phyloP scores from a whole-genome alignment of 805 yeast species.

The Metschnikowia koreensis region DNA sequence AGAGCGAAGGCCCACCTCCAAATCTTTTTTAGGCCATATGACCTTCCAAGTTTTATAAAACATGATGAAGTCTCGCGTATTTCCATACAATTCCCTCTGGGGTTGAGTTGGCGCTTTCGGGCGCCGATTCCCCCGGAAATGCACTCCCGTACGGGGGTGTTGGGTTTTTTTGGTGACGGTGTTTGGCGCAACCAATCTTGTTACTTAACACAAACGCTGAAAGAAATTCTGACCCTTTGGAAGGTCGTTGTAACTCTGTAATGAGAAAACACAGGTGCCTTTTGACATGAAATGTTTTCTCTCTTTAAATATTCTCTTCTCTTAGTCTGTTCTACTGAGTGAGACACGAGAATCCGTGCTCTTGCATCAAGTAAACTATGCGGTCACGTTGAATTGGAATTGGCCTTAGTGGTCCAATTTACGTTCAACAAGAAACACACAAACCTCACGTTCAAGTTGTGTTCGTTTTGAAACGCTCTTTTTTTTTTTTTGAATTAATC shows the following conservation, averaged over 20 bases:
- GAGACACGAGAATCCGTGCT: no score
- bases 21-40: constrained; percentile 37
- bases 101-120: constrained; percentile 35
- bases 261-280: neutral
- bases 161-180: constrained; percentile 47
- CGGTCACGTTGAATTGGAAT: no score
- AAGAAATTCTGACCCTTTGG: constrained; percentile 46
- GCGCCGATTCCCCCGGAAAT: constrained; percentile 35
- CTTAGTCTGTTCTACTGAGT: no score
- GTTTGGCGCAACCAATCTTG: constrained; percentile 52
- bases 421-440: no score
- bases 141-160: constrained; percentile 31
- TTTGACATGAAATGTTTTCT: neutral
- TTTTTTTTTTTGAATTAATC: no score
- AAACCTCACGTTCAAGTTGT: no score
- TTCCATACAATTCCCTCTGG: constrained; percentile 42
- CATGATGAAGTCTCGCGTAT: constrained; percentile 63
- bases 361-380: no score
- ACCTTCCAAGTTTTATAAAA: constrained; percentile 66
- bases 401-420: no score
- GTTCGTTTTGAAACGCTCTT: no score
- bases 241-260: neutral
- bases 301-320: no score
- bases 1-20: constrained; percentile 4
- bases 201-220: constrained; percentile 43